A percentile compares a stretch with the other conserved stretches of the same genome.
These are phyloP conservation scores for Lasiodiplodia citricola DNA, from an alignment of 2,329 filamentous ascomycete species.

Conservation along the genomic window DNA sequence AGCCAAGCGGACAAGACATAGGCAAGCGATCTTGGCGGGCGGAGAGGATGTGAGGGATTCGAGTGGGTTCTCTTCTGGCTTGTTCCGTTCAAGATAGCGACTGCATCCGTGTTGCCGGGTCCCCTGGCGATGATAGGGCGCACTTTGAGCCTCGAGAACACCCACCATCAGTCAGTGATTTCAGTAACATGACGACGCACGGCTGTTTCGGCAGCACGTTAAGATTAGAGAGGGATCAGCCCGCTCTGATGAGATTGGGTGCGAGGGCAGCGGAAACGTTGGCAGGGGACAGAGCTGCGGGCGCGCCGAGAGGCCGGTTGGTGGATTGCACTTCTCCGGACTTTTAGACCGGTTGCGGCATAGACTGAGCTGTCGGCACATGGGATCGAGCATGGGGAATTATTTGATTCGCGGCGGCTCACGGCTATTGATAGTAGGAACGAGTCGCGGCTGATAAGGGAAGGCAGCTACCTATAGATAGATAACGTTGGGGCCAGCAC, in stretches of 20 bases:
- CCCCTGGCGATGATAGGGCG: background rate
- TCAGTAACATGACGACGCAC: background rate
- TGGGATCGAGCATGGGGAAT: background rate
- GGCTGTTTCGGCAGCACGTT: constrained; percentile 3
- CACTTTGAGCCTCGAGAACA: background rate
- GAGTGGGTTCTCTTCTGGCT: constrained; percentile 3
- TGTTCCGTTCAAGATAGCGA: constrained; percentile 1
- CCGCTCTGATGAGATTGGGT: background rate
- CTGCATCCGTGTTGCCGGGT: background rate
- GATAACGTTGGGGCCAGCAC: constrained; percentile 4
- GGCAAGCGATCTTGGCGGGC: constrained; percentile 16
- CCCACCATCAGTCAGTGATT: background rate
- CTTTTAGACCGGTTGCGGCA: constrained; percentile 11
- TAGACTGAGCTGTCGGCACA: background rate
- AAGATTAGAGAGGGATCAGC: background rate
- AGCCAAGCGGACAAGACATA: constrained; percentile 19
- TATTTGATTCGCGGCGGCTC: constrained; percentile 15
- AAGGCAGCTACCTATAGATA: constrained; percentile 12
- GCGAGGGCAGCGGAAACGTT: background rate
- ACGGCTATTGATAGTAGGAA: constrained; percentile 12
- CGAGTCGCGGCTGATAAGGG: constrained; percentile 15
- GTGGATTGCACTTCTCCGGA: constrained; percentile 10
- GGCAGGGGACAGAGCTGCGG: background rate
- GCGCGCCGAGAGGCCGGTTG: constrained; percentile 6
- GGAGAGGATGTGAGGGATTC: background rate